phyloP scores from a whole-genome alignment of 164 flowering plant genomes.

The Nelumbo lutea region DNA sequence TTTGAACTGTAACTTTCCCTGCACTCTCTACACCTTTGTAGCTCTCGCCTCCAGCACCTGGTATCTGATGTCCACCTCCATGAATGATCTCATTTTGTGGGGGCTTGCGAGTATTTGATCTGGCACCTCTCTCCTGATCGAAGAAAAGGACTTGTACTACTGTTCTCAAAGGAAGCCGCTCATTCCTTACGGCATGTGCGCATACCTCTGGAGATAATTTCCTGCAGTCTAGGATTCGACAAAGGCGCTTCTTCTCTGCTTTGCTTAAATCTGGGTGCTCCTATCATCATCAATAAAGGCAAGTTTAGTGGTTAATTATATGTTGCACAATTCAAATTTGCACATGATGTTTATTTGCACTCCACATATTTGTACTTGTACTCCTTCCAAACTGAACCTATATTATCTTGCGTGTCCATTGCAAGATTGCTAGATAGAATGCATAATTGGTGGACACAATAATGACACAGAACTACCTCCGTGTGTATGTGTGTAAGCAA shows the following conservation, averaged over 20 bases:
- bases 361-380: no score
- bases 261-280: slow-evolving; percentile 67
- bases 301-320: not conserved
- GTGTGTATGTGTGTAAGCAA: no score
- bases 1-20: not conserved
- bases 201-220: slow-evolving; percentile 63
- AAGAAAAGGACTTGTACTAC: slow-evolving; percentile 85
- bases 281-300: slow-evolving; percentile 22
- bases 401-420: no score
- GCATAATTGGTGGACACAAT: no score
- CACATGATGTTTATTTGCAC: not conserved
- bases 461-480: no score
- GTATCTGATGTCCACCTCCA: not conserved
- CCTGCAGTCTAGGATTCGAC: slow-evolving; percentile 67
- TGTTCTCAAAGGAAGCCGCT: slow-evolving; percentile 76
- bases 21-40: not conserved
- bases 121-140: slow-evolving; percentile 56
- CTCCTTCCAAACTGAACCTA: no score
- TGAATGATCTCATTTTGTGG: slow-evolving; percentile 8
- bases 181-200: slow-evolving; percentile 73
- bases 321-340: not conserved
- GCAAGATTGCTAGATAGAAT: no score
- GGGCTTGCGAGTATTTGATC: slow-evolving; percentile 12
- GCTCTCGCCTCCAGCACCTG: slow-evolving; percentile 1
- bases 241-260: slow-evolving; percentile 65